Evolutionary conservation across 129 eudicot genomes (phyloP).

Genomic region (Lactuca sativa): DNA sequence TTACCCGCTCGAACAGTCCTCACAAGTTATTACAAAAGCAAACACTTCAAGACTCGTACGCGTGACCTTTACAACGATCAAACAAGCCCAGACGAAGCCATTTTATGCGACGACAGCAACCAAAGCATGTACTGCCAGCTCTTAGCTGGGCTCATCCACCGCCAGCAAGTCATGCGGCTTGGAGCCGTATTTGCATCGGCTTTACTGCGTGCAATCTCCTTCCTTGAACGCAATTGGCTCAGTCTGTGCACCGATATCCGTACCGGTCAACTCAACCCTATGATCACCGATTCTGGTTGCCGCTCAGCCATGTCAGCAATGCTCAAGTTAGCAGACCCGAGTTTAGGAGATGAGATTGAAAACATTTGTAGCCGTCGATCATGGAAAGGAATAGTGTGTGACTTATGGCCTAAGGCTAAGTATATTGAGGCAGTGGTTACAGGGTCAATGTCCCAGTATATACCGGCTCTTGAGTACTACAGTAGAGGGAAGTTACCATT

Average conservation of each 20-base stretch:
- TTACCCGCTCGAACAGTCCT: constrained; percentile 73
- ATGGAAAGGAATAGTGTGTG: constrained; percentile 75
- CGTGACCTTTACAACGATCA: constrained; percentile 54
- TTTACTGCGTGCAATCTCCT: constrained; percentile 68
- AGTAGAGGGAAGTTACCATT: constrained; percentile 70
- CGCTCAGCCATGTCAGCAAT: constrained; percentile 53
- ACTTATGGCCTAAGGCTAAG: constrained; percentile 90
- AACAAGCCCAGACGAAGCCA: constrained; percentile 76
- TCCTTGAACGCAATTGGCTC: constrained; percentile 67
- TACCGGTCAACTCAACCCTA: constrained; percentile 40
- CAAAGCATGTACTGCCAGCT: constrained; percentile 97
- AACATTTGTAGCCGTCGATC: constrained; percentile 49
- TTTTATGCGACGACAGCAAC: constrained; percentile 67
- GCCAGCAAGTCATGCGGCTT: constrained; percentile 70
- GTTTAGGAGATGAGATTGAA: constrained; percentile 59
- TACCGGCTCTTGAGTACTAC: constrained; percentile 69
- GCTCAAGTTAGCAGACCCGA: constrained; percentile 47
- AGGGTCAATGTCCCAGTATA: constrained; percentile 87
- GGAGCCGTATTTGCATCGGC: constrained; percentile 96
- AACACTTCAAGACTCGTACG: constrained; percentile 58
- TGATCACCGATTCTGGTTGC: constrained; percentile 51
- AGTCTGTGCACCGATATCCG: constrained; percentile 67
- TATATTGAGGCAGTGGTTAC: constrained; percentile 86
- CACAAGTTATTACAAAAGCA: constrained; percentile 86
- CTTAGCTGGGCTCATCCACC: constrained; percentile 72